A percentile compares a stretch with the other conserved stretches of the same genome.
These are phyloP conservation scores for Wickerhamiella infanticola DNA, from an alignment of 1,139 yeast genomes.

Conservation along the genomic window DNA sequence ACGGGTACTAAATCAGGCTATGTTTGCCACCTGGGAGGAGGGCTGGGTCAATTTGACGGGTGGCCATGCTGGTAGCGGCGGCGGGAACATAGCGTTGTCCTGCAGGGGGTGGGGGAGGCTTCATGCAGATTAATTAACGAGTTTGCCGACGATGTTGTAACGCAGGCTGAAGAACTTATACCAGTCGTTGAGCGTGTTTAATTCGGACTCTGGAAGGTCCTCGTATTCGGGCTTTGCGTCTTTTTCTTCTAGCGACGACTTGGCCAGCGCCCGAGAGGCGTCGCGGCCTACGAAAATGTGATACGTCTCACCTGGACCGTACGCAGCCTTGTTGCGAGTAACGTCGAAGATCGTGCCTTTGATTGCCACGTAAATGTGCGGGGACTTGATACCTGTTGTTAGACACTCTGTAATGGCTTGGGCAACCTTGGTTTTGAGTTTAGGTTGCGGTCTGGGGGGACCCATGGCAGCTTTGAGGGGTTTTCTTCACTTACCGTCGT, in stretches of 20 bases:
- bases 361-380: slow-evolving; percentile 51
- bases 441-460: neutral
- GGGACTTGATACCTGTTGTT: slow-evolving; percentile 24
- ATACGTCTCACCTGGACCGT: slow-evolving; percentile 66
- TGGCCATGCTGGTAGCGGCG: too few relatives aligned
- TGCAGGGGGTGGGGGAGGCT: too few relatives aligned
- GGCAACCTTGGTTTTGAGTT: too few relatives aligned
- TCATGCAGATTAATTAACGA: neutral
- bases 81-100: too few relatives aligned
- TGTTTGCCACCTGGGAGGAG: too few relatives aligned
- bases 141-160: slow-evolving; percentile 35
- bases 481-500: slow-evolving; percentile 29
- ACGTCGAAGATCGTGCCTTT: slow-evolving; percentile 71
- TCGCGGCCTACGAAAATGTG: slow-evolving; percentile 63
- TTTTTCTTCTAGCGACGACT: slow-evolving; percentile 34
- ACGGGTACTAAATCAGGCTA: too few relatives aligned
- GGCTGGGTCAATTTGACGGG: too few relatives aligned
- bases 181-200: slow-evolving; percentile 70
- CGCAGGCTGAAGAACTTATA: slow-evolving; percentile 61
- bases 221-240: slow-evolving; percentile 54
- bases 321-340: slow-evolving; percentile 42
- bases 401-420: too few relatives aligned
- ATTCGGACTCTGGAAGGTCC: slow-evolving; percentile 41
- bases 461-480: neutral
- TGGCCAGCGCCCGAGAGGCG: slow-evolving; percentile 54